These are phyloP conservation scores for Corchorus capsularis DNA, from an alignment of 345 rosid genomes.

Conservation along the genomic window DNA sequence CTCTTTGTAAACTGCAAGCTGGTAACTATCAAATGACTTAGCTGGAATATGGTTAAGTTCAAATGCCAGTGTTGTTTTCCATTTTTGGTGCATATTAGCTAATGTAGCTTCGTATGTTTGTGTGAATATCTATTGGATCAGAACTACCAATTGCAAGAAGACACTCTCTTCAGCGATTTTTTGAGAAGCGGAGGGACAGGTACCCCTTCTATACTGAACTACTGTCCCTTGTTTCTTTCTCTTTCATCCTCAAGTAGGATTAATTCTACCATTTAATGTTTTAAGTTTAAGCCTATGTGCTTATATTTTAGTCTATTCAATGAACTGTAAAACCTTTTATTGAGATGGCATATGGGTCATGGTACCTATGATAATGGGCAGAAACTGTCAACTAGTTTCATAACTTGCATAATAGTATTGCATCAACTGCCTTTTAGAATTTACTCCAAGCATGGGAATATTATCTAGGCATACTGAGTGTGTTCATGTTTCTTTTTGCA, in stretches of 20 bases:
- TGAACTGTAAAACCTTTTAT: not conserved
- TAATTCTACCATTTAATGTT: not conserved
- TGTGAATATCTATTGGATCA: constrained; percentile 33
- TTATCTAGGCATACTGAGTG: not conserved
- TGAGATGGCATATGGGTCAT: not conserved
- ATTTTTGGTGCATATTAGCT: not conserved
- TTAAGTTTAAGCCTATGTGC: not conserved
- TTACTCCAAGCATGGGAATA: not conserved
- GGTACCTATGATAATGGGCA: not conserved
- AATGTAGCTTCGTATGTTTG: constrained; percentile 12
- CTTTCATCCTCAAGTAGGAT: not conserved
- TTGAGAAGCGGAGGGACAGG: constrained; percentile 94
- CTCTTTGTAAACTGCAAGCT: constrained; percentile 75
- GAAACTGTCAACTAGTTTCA: not conserved
- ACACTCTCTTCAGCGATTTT: constrained; percentile 85
- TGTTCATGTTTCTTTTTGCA: constrained; percentile 24
- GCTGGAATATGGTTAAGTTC: not conserved
- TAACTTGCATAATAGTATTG: not conserved
- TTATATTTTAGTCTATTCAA: not conserved
- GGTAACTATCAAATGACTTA: constrained; percentile 41
- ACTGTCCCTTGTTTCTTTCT: not conserved
- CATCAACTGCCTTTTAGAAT: not conserved
- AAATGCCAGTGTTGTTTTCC: constrained; percentile 3
- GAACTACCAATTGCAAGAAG: constrained; percentile 88
- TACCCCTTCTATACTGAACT: constrained; percentile 25